Percentiles rank a stretch among this genome's conserved stretches.
These are phyloP conservation scores for Diaporthe nobilis DNA, from an alignment of 2,329 filamentous ascomycete genomes.

Conservation along the genomic window DNA sequence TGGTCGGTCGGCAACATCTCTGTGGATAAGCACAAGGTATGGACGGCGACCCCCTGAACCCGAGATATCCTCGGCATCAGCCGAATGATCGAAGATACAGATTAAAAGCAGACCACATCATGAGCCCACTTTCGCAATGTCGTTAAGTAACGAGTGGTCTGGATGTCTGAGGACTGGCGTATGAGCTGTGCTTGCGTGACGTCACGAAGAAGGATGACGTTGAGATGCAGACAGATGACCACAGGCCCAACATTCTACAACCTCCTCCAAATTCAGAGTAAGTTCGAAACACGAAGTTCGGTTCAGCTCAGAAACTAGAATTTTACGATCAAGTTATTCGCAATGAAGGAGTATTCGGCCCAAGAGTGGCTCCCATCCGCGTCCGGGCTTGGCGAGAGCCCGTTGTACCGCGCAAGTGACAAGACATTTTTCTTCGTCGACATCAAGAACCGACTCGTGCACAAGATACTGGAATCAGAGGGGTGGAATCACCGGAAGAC, in stretches of 20 bases:
- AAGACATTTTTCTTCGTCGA: conserved; percentile 48
- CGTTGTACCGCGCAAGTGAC: conserved; percentile 46
- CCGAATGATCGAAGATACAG: neutral
- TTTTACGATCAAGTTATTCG: neutral
- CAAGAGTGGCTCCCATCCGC: conserved; percentile 46
- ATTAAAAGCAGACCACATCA: neutral
- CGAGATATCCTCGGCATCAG: neutral
- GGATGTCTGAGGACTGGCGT: conserved; percentile 4
- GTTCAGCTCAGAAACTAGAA: neutral
- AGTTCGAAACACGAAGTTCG: neutral
- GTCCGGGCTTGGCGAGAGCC: conserved; percentile 46
- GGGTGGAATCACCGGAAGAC: conserved; percentile 43
- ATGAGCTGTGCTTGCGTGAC: conserved; percentile 18
- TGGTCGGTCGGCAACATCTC: neutral
- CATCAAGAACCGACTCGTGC: conserved; percentile 46
- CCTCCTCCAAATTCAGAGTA: neutral
- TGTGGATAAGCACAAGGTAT: neutral
- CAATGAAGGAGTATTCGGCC: conserved; percentile 46
- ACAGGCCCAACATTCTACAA: neutral
- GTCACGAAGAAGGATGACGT: conserved; percentile 28
- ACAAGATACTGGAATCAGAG: conserved; percentile 42
- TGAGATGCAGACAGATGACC: neutral
- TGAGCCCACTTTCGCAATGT: neutral
- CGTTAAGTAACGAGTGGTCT: neutral
- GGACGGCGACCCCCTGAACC: neutral